A percentile compares a stretch with the other conserved stretches of the same genome.
These are phyloP conservation scores for Umbelopsis sp. DNA, from an alignment of 192 early-diverging fungal species.

Conservation along the genomic window DNA sequence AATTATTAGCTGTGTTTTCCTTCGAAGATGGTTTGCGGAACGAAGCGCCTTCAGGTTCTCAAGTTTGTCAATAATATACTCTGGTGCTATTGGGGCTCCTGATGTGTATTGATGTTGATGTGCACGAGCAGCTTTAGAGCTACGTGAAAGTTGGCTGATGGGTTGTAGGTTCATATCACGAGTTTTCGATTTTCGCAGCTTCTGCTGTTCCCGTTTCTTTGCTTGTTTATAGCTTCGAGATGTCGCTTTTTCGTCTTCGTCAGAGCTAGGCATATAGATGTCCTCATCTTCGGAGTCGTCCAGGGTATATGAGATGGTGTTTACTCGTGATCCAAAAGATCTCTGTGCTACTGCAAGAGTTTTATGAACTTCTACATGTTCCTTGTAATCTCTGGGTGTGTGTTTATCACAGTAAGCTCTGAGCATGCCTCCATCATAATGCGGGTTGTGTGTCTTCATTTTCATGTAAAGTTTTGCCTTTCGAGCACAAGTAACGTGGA, in stretches of 20 bases:
- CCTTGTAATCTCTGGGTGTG: constrained; percentile 68
- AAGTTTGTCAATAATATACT: constrained; percentile 54
- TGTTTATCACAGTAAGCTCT: constrained; percentile 91
- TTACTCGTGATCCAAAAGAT: constrained; percentile 19
- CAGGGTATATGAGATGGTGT: background rate
- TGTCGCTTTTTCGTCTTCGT: constrained; percentile 17
- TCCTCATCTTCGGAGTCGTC: constrained; percentile 42
- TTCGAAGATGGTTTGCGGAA: constrained; percentile 30
- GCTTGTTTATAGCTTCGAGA: background rate
- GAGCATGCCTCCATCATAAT: constrained; percentile 62
- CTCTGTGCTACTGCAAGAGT: constrained; percentile 34
- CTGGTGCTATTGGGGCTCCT: constrained; percentile 64
- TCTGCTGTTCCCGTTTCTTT: constrained; percentile 9
- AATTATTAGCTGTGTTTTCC: constrained; percentile 60
- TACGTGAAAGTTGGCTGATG: constrained; percentile 32
- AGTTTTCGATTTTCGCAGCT: background rate
- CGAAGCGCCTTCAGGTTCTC: constrained; percentile 34
- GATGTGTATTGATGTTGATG: constrained; percentile 65
- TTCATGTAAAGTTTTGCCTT: constrained; percentile 88
- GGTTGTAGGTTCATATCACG: background rate
- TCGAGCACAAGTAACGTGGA: constrained; percentile 93
- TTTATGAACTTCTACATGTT: constrained; percentile 45
- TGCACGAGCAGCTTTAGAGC: constrained; percentile 56
- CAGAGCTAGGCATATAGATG: constrained; percentile 1
- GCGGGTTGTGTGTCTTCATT: constrained; percentile 59